Percentiles rank a stretch among this genome's conserved stretches.
Conservation (phyloP, 1,284 basidiomycete species). For the Irpex sp. region DNA sequence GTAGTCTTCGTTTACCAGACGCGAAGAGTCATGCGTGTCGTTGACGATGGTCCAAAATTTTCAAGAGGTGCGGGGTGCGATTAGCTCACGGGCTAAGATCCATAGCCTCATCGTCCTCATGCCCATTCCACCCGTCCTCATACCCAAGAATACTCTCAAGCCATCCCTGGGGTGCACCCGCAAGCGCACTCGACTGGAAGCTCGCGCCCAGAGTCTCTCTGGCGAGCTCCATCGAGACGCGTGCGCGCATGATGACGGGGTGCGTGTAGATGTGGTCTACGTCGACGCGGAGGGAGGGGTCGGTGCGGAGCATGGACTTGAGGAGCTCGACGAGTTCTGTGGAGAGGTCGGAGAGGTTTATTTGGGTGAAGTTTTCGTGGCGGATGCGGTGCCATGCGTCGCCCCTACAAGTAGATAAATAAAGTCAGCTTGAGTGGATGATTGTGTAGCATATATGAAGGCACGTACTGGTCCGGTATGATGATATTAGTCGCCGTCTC, state of each 20-base stretch:
- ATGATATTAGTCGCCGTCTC: slow-evolving; percentile 96
- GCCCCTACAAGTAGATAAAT: too few relatives aligned
- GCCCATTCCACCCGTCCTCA: slow-evolving; percentile 28
- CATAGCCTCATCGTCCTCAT: slow-evolving; percentile 25
- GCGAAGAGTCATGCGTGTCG: background rate
- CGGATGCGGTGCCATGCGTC: slow-evolving; percentile 94
- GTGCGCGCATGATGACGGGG: slow-evolving; percentile 67
- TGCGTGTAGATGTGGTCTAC: slow-evolving; percentile 60
- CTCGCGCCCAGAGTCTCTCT: slow-evolving; percentile 40
- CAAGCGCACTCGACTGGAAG: slow-evolving; percentile 68
- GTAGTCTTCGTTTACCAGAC: background rate
- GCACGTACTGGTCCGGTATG: slow-evolving; percentile 88
- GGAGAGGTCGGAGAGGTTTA: slow-evolving; percentile 63
- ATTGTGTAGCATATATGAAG: background rate
- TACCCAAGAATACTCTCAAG: slow-evolving; percentile 56
- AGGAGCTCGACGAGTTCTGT: slow-evolving; percentile 72
- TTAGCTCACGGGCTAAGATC: slow-evolving; percentile 9
- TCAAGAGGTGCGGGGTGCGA: background rate
- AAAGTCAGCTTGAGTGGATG: slow-evolving; percentile 1
- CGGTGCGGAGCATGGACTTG: slow-evolving; percentile 74
- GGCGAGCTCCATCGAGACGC: slow-evolving; percentile 57
- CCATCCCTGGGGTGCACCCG: slow-evolving; percentile 53
- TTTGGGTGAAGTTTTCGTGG: slow-evolving; percentile 88
- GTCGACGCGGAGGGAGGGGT: slow-evolving; percentile 61
- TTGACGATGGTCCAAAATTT: background rate